Conservation (phyloP, 2,329 filamentous ascomycete genomes). For the Botrytis squamosa region DNA sequence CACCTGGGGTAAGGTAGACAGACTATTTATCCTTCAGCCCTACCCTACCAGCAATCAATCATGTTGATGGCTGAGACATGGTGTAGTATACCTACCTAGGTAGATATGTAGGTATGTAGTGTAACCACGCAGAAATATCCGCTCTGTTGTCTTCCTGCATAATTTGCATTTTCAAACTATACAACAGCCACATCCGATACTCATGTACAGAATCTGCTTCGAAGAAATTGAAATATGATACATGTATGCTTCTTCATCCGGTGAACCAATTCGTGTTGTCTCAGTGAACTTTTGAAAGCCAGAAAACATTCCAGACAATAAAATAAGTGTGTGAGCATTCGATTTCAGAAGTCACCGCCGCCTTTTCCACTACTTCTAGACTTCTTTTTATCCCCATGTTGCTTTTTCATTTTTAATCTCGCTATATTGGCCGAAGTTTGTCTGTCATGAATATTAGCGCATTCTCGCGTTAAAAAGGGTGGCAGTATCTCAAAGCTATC, state of each 20-base stretch:
- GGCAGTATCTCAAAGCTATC: not conserved
- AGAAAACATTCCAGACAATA: not conserved
- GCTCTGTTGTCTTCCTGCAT: no score
- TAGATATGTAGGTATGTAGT: no score
- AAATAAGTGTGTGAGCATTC: not conserved
- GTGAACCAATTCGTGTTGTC: not conserved
- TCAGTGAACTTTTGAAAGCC: not conserved
- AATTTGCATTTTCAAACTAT: not conserved
- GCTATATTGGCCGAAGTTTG: constrained; percentile 35
- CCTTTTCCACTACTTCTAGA: constrained; percentile 26
- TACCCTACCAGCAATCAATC: no score
- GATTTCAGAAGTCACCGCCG: not conserved
- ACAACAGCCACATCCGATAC: not conserved
- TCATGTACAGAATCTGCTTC: not conserved
- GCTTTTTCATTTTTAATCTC: constrained; percentile 38
- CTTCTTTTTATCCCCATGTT: constrained; percentile 38
- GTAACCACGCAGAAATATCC: no score
- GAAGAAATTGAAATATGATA: not conserved
- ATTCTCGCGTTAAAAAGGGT: not conserved
- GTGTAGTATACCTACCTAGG: no score
- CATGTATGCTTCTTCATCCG: not conserved
- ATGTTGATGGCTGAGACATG: no score
- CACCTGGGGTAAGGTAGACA: no score
- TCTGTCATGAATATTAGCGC: constrained; percentile 28
- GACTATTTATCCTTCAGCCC: no score